Evolutionary conservation across 768 basidiomycete genomes (phyloP).

Genomic region (Holtermanniella nyarrowii): DNA sequence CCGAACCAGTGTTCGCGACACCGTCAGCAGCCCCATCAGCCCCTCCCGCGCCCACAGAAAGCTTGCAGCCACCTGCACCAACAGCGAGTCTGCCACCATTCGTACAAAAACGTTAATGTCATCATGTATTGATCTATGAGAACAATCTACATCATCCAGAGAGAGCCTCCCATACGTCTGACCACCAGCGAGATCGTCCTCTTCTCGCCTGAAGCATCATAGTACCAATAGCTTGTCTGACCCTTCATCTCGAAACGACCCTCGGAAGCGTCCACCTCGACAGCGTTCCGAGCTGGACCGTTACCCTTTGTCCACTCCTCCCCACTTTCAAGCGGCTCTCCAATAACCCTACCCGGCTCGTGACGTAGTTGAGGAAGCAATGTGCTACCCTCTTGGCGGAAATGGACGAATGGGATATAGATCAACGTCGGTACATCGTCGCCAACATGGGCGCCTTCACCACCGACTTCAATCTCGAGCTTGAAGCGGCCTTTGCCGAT

Average conservation of each 20-base stretch:
- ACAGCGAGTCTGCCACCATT: too few relatives aligned
- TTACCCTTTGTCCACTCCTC: slow-evolving; percentile 2
- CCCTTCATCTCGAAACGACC: slow-evolving; percentile 17
- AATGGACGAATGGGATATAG: slow-evolving; percentile 83
- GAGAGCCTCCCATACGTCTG: not conserved
- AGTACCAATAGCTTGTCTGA: slow-evolving; percentile 24
- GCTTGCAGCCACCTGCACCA: too few relatives aligned
- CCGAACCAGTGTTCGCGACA: not conserved
- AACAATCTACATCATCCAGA: not conserved
- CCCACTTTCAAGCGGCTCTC: not conserved
- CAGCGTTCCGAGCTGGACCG: slow-evolving; percentile 14
- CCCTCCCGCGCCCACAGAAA: not conserved
- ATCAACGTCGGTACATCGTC: slow-evolving; percentile 64
- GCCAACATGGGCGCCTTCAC: slow-evolving; percentile 50
- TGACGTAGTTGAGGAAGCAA: slow-evolving; percentile 65
- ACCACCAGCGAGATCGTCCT: slow-evolving; percentile 9
- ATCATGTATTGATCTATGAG: not conserved
- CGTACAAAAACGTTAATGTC: not conserved
- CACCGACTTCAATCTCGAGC: slow-evolving; percentile 53
- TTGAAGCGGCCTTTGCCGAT: slow-evolving; percentile 60
- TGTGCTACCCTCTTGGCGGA: slow-evolving; percentile 74
- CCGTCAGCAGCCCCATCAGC: not conserved
- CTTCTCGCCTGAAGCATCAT: slow-evolving; percentile 7
- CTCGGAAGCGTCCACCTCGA: slow-evolving; percentile 17
- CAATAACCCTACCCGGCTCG: slow-evolving; percentile 5